Conservation (phyloP, 495 filamentous ascomycete species). For the Neurospora hispaniola region DNA sequence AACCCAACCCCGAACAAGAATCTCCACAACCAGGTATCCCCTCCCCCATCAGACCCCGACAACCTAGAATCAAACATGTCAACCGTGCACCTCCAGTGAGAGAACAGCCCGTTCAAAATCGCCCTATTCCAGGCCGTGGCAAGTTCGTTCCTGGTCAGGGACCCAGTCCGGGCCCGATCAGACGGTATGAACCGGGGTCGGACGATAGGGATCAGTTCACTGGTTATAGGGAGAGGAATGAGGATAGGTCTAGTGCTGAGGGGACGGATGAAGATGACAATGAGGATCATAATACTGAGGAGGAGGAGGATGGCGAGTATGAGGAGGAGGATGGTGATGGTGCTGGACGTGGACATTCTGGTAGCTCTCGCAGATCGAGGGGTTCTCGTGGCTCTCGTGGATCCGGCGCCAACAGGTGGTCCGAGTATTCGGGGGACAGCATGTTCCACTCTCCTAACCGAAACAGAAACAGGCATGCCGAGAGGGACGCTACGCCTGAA, state of each 20-base stretch:
- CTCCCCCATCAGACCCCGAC: neutral
- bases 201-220: neutral
- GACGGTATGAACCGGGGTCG: neutral
- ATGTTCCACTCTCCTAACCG: neutral
- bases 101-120: neutral
- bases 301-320: neutral
- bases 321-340: neutral
- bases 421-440: neutral
- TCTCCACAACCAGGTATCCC: neutral
- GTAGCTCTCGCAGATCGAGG: neutral
- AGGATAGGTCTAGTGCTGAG: neutral
- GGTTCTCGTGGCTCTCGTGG: neutral
- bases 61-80: neutral
- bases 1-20: neutral
- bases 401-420: neutral
- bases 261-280: neutral
- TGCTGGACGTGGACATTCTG: neutral
- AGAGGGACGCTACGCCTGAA: neutral
- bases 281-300: neutral
- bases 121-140: neutral
- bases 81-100: neutral
- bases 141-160: neutral
- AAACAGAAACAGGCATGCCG: neutral
- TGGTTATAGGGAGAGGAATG: neutral
- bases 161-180: neutral